Evolutionary conservation across 148 eudicot species (phyloP), one percentile per base, ranked within the genome.

Genomic region (Fagopyrum tataricum): DNA sequence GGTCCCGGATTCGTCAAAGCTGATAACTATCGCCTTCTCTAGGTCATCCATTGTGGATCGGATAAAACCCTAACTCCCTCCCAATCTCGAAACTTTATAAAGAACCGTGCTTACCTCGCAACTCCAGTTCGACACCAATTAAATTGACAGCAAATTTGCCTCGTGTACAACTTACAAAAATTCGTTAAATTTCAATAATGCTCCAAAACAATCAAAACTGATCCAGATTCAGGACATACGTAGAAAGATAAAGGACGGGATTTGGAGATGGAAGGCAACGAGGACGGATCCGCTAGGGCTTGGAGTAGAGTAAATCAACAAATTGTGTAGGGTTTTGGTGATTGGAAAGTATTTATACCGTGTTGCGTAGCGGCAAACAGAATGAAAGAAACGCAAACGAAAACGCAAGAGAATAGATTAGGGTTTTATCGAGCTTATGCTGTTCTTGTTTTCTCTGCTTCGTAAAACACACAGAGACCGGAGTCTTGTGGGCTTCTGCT

Each of bases 1-100:
- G 0, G 82, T 81, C 23, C 97, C 99, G 5, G 87, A 83, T 78
- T 95, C 97, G 70, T 92, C 97, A 23, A 95, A 92, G 75, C 88
- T 90, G 53, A 95, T 88, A 18, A 92, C 58, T 59, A 95, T 92
- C 37, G 97, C 99, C 78, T 81, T 95, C 40, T 95, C 99, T 14
- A 95, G 86, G 81, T 90, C 96, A 77, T 90, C 99, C 99, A 95
- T 95, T 47, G 6, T 23, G 24, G 44, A 74, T 81, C 72, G 39
- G 39, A 26, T 20, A 42, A 73, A 73, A 73, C 76, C 69, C 76
- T 55, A 73, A 59, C 14, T 42, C 39, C 26, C 26, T 26, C 64
- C 41, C 64, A 72, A 72, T 53, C 68, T 73, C 21, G 56, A 41
- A 67, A 21, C 72, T 71, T 49, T 47, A 3, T 13, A 39, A 59